Evolutionary conservation across 2,329 filamentous ascomycete genomes (phyloP).

Genomic region (Penicillium sp.): DNA sequence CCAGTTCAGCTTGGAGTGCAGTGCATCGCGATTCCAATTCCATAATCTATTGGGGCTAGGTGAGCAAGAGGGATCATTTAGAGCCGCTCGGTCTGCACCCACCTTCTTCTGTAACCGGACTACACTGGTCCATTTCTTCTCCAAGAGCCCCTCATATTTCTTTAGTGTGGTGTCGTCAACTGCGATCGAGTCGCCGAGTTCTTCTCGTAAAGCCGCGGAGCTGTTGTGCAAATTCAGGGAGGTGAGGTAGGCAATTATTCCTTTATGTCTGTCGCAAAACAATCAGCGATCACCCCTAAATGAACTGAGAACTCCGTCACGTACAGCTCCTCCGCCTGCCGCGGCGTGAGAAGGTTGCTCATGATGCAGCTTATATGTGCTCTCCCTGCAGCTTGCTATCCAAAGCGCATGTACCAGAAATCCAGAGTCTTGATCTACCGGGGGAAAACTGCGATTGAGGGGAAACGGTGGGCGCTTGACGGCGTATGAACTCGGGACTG

Average conservation of each 20-base stretch:
- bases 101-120: slow-evolving; percentile 95
- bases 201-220: slow-evolving; percentile 68
- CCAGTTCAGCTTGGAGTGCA: slow-evolving; percentile 74
- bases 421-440: background rate
- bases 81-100: slow-evolving; percentile 20
- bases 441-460: slow-evolving; percentile 1
- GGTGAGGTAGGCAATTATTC: slow-evolving; percentile 82
- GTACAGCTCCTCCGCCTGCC: slow-evolving; percentile 86
- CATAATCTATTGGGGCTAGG: slow-evolving; percentile 64
- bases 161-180: slow-evolving; percentile 81
- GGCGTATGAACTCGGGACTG: background rate
- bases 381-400: slow-evolving; percentile 14
- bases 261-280: slow-evolving; percentile 68
- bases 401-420: slow-evolving; percentile 21
- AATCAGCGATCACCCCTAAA: slow-evolving; percentile 11
- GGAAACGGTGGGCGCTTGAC: slow-evolving; percentile 8
- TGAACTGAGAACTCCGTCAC: slow-evolving; percentile 38
- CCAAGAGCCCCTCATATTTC: slow-evolving; percentile 88
- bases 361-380: slow-evolving; percentile 46
- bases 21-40: slow-evolving; percentile 76
- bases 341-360: slow-evolving; percentile 70
- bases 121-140: slow-evolving; percentile 98
- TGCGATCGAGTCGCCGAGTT: slow-evolving; percentile 63
- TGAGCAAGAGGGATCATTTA: slow-evolving; percentile 12
- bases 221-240: slow-evolving; percentile 67